Conservation (phyloP, 2,329 filamentous ascomycete species). For the Xylaria sp. region DNA sequence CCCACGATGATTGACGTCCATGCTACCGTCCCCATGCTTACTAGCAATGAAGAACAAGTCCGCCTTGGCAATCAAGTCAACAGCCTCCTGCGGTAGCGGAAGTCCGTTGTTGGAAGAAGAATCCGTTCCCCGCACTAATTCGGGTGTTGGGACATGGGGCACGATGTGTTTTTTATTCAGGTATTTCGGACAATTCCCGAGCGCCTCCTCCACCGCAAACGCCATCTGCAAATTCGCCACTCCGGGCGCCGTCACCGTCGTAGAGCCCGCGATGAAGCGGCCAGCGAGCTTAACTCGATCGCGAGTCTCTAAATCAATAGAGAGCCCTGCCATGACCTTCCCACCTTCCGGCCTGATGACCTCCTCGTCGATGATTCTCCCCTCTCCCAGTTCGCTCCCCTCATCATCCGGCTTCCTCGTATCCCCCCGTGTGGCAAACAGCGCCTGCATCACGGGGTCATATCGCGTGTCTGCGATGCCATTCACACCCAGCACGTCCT, state of each 20-base stretch:
- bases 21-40: constrained; percentile 69
- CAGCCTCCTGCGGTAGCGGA: constrained; percentile 63
- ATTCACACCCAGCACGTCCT: constrained; percentile 71
- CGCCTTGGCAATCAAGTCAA: constrained; percentile 69
- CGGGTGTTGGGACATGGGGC: constrained; percentile 64
- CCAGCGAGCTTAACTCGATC: constrained; percentile 81
- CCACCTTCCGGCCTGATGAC: constrained; percentile 53
- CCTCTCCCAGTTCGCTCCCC: constrained; percentile 48
- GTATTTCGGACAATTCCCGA: constrained; percentile 91
- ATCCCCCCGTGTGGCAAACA: constrained; percentile 62
- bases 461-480: constrained; percentile 67
- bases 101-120: constrained; percentile 32
- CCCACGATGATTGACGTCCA: constrained; percentile 88
- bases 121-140: constrained; percentile 46
- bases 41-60: constrained; percentile 85
- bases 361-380: constrained; percentile 39
- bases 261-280: constrained; percentile 71
- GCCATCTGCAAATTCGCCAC: constrained; percentile 64
- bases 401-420: neutral
- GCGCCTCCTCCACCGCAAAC: constrained; percentile 74
- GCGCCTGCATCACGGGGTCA: constrained; percentile 76
- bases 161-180: constrained; percentile 77
- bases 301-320: constrained; percentile 72
- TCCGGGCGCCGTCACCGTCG: constrained; percentile 50
- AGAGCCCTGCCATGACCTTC: constrained; percentile 61